These are phyloP conservation scores for Penicillium sp. DNA, from an alignment of 2,329 filamentous ascomycete genomes.

Conservation along the genomic window DNA sequence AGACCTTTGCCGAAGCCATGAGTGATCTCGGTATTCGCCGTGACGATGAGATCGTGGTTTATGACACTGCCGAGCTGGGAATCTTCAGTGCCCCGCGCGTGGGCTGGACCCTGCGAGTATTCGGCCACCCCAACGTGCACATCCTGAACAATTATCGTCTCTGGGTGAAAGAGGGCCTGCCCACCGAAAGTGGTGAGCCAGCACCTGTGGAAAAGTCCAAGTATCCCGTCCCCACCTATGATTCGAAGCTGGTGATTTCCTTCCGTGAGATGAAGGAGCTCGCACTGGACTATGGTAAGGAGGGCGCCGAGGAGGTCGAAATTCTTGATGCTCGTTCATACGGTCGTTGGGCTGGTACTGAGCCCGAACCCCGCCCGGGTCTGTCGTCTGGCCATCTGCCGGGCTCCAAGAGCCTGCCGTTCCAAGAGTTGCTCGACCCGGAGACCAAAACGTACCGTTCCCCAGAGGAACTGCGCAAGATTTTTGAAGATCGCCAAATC, in stretches of 20 bases:
- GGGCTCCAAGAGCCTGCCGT: conserved; percentile 75
- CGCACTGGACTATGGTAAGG: conserved; percentile 69
- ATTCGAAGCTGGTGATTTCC: conserved; percentile 61
- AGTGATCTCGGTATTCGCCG: conserved; percentile 76
- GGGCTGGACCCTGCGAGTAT: conserved; percentile 85
- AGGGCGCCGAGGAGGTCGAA: conserved; percentile 76
- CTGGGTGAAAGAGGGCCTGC: conserved; percentile 81
- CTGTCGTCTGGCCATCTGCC: conserved; percentile 90
- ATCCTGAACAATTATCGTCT: conserved; percentile 90
- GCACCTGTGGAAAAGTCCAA: conserved; percentile 38
- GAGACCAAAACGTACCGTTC: conserved; percentile 75
- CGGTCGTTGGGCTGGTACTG: conserved; percentile 74
- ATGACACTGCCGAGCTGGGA: conserved; percentile 83
- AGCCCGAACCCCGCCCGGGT: conserved; percentile 79
- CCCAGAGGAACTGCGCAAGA: conserved; percentile 61
- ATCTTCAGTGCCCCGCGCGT: conserved; percentile 93
- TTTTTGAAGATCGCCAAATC: conserved; percentile 76
- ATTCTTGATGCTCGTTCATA: conserved; percentile 79
- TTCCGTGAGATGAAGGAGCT: conserved; percentile 81
- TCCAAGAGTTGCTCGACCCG: conserved; percentile 73
- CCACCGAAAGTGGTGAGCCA: conserved; percentile 66
- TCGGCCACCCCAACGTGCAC: conserved; percentile 84
- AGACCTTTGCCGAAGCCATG: conserved; percentile 83
- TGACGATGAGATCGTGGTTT: conserved; percentile 89
- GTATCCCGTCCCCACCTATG: conserved; percentile 53